phyloP scores from a whole-genome alignment of 1,284 basidiomycete species.

The Sanghuangporus sanghuang region DNA sequence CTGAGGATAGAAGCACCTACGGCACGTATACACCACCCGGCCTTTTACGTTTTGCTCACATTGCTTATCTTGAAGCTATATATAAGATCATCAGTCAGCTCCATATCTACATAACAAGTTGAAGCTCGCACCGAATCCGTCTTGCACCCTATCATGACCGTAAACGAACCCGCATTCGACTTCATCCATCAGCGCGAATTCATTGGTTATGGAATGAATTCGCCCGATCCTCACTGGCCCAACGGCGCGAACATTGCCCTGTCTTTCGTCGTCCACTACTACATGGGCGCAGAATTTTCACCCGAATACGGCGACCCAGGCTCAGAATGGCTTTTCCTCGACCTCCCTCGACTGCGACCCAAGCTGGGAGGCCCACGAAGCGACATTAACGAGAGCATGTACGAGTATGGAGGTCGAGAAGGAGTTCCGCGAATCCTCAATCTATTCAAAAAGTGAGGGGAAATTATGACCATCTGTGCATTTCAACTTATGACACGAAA shows the following conservation, averaged over 20 bases:
- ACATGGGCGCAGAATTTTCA: slow-evolving; percentile 32
- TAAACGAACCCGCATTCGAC: not conserved
- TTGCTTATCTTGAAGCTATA: not conserved
- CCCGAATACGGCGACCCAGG: slow-evolving; percentile 32
- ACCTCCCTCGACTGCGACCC: not conserved
- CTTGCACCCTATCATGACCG: not conserved
- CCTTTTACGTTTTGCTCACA: not conserved
- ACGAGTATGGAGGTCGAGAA: slow-evolving; percentile 1
- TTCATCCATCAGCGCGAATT: slow-evolving; percentile 22
- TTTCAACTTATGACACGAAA: not conserved
- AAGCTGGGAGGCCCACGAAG: slow-evolving; percentile 6
- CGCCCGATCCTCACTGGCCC: slow-evolving; percentile 33
- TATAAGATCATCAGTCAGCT: not conserved
- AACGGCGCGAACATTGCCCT: slow-evolving; percentile 29
- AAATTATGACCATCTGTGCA: too few species aligned
- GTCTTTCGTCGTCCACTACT: slow-evolving; percentile 33
- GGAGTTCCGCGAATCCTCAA: not conserved
- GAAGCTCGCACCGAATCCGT: not conserved
- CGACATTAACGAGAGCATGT: not conserved
- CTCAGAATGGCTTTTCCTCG: slow-evolving; percentile 31
- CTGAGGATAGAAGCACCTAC: not conserved
- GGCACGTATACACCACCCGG: not conserved
- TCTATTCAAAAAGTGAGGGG: slow-evolving; percentile 1
- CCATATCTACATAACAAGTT: not conserved
- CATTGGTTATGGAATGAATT: slow-evolving; percentile 30